Evolutionary conservation across 2,329 filamentous ascomycete genomes (phyloP).

Genomic region (Paraphoma chrysanthemicola): DNA sequence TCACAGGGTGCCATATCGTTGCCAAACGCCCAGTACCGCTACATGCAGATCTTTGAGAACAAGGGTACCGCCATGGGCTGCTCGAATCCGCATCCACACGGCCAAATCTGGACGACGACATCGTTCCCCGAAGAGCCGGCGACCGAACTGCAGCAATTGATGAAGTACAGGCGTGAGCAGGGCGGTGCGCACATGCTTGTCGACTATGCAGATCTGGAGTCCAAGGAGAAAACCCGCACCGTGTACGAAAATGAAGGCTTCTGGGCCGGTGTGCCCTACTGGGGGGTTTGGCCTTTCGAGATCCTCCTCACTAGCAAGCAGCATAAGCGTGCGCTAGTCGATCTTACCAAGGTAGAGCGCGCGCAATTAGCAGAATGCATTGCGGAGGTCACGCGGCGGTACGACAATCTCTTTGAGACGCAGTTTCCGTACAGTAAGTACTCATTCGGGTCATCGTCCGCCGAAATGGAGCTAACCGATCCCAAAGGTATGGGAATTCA

Average conservation of each 20-base stretch:
- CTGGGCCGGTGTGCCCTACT: conserved; percentile 92
- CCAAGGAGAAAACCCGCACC: conserved; percentile 80
- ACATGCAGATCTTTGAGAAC: conserved; percentile 99
- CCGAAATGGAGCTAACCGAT: conserved; percentile 11
- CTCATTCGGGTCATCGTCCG: not conserved
- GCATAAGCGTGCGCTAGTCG: conserved; percentile 84
- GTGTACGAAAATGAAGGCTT: conserved; percentile 89
- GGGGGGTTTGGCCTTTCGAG: conserved; percentile 97
- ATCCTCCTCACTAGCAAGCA: conserved; percentile 85
- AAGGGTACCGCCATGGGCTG: conserved; percentile 98
- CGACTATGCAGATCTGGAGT: conserved; percentile 86
- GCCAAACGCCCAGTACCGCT: conserved; percentile 81
- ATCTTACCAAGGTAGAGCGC: conserved; percentile 76
- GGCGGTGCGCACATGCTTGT: conserved; percentile 77
- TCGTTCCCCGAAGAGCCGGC: conserved; percentile 87
- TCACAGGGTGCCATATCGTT: conserved; percentile 53
- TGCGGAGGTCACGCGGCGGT: conserved; percentile 85
- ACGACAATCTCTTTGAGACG: conserved; percentile 97
- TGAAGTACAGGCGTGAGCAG: conserved; percentile 77
- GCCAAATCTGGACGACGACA: conserved; percentile 95
- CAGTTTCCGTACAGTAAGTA: conserved; percentile 90
- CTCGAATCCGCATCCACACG: conserved; percentile 97
- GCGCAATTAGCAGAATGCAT: conserved; percentile 80
- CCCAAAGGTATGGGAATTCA: conserved; percentile 83
- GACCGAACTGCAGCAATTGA: conserved; percentile 78